Evolutionary conservation across 495 filamentous ascomycete species (phyloP), one percentile per base, ranked within the genome.

Genomic region (Daldinia concentrica): DNA sequence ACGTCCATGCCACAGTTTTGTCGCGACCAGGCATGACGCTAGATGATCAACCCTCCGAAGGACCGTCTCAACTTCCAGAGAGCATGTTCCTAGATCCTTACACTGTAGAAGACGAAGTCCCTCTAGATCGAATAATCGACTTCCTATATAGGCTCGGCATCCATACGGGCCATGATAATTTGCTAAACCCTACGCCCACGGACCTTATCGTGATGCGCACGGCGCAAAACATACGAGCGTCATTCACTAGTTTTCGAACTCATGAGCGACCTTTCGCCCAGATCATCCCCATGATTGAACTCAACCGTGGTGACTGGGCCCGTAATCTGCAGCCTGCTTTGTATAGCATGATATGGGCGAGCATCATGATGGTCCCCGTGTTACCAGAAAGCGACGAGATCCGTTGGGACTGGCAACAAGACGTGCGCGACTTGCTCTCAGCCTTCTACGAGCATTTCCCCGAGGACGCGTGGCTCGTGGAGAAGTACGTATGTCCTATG

Each of bases 51-150:
- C 71, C 63, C 32, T 62, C 78, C 0, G 68, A 74, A 34, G 63
- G 74, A 1, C 59, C 77, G 27, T 66, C 68, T n/a, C 72, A 77
- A 41, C 45, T 62, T 22, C 79, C 79, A 12, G 78, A 86, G 58
- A 82, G 82, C 8, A 93, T 96, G 86, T 96, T 92, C 77, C 81
- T 97, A 66, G 93, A 98, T 73, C 94, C 94, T 1, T 97, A 91
- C 76, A 85, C 88, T 54, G 90, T 88, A 15, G 85, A 89, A 37
- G 75, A 83, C 7, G 93, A 96, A 79, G 86, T 92, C 0, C 82
- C 86, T 0, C 73, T 88, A 3, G 78, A 80, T 3, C 83, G 87
- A 62, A 82, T 97, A 26, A 80, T 86, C 63, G 79, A 74, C n/a
- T 84, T 88, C 63, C 80, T 97, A 17, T 78, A 79, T 52, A 84